Percentiles rank a stretch among this genome's conserved stretches.
These are phyloP conservation scores for Rhazya stricta DNA, from an alignment of 257 asterid species.

Conservation along the genomic window DNA sequence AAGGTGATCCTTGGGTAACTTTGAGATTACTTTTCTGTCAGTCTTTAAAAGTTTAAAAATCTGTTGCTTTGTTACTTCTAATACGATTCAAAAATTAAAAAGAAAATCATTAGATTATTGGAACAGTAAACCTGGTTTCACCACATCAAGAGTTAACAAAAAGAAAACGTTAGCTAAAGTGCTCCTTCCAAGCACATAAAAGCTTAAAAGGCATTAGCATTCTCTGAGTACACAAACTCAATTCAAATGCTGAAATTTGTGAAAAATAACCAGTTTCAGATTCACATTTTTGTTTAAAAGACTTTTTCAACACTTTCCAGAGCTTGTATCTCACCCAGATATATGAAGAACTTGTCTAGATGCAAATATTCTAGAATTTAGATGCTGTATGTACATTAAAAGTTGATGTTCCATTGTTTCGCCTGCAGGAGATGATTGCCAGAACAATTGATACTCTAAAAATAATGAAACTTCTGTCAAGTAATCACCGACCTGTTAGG, in stretches of 20 bases:
- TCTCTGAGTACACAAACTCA: no score
- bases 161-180: no score
- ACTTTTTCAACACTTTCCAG: no score
- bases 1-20: slow-evolving; percentile 28
- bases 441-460: slow-evolving; percentile 41
- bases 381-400: background rate
- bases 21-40: background rate
- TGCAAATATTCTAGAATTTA: background rate
- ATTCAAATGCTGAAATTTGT: no score
- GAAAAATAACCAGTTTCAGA: no score
- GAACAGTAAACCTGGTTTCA: background rate
- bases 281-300: no score
- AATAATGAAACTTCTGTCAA: slow-evolving; percentile 55
- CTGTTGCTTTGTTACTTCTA: background rate
- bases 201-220: no score
- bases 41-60: background rate
- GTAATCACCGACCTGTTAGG: slow-evolving; percentile 52
- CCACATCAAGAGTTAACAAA: no score
- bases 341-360: no score
- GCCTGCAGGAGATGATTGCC: slow-evolving; percentile 48
- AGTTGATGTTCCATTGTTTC: background rate
- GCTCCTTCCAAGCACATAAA: no score
- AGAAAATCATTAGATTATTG: background rate
- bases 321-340: no score
- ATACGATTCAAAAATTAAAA: background rate